These are phyloP conservation scores for Chaetoscypha palmicola DNA, from an alignment of 2,329 filamentous ascomycete genomes.

Conservation along the genomic window DNA sequence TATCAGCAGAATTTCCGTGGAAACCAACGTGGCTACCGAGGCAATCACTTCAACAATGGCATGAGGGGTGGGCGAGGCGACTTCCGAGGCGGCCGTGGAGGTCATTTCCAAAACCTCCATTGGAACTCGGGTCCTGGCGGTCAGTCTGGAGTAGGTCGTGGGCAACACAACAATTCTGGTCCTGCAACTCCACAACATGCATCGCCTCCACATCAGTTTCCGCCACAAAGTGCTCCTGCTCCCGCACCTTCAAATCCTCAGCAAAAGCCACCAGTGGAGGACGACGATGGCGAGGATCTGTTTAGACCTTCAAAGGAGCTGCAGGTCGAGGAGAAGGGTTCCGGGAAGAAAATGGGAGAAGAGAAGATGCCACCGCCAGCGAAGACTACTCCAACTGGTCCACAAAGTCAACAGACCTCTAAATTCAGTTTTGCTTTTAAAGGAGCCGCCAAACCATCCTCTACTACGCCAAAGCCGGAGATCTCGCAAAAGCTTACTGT, in stretches of 20 bases:
- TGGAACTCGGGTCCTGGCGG: conserved; percentile 55
- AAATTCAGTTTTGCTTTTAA: conserved; percentile 97
- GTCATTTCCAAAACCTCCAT: conserved; percentile 60
- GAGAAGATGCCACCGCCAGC: conserved; percentile 49
- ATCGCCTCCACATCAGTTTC: conserved; percentile 28
- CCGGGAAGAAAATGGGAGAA: conserved; percentile 41
- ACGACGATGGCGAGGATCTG: conserved; percentile 49
- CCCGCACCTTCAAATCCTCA: conserved; percentile 30
- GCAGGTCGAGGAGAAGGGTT: conserved; percentile 51
- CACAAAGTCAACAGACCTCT: conserved; percentile 42
- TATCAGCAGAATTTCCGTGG: conserved; percentile 33
- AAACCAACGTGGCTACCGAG: conserved; percentile 53
- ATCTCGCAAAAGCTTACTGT: conserved; percentile 65
- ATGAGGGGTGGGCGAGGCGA: conserved; percentile 32
- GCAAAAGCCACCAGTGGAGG: conserved; percentile 28
- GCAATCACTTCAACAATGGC: conserved; percentile 44
- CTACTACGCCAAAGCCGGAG: conserved; percentile 53
- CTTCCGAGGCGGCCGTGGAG: conserved; percentile 47
- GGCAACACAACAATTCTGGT: conserved; percentile 35
- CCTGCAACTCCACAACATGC: conserved; percentile 29
- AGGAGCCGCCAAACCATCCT: conserved; percentile 52
- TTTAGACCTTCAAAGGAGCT: conserved; percentile 59
- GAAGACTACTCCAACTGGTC: conserved; percentile 40
- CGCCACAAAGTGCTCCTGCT: conserved; percentile 25
- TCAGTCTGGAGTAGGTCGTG: conserved; percentile 45